These are phyloP conservation scores for Wickerhamomyces tratensis DNA, from an alignment of 805 yeast species.

Conservation along the genomic window DNA sequence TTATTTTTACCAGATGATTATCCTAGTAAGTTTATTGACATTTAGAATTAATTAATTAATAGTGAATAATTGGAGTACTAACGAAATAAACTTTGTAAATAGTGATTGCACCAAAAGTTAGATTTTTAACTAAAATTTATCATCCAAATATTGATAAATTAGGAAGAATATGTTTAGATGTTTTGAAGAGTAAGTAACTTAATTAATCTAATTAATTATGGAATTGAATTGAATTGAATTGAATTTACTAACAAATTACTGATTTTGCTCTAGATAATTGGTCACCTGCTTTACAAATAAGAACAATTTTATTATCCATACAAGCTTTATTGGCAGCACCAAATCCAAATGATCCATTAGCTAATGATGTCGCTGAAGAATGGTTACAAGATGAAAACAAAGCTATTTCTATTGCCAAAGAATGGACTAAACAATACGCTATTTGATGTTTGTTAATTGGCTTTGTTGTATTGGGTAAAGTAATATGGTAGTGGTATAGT, in stretches of 20 bases:
- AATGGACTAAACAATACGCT: constrained; percentile 32
- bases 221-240: too few species aligned
- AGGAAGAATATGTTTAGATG: constrained; percentile 94
- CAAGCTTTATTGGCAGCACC: constrained; percentile 95
- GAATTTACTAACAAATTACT: neutral
- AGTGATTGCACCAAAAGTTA: constrained; percentile 92
- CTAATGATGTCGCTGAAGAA: constrained; percentile 94
- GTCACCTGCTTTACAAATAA: constrained; percentile 95
- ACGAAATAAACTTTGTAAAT: neutral
- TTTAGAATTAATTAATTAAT: neutral
- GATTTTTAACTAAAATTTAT: constrained; percentile 88
- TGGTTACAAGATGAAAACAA: constrained; percentile 81
- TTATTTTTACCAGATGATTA: constrained; percentile 91
- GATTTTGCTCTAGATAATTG: constrained; percentile 48
- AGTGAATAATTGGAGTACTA: too few species aligned
- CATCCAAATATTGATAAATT: constrained; percentile 95
- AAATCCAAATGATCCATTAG: constrained; percentile 96
- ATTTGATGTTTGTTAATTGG: constrained; percentile 1
- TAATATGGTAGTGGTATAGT: too few species aligned
- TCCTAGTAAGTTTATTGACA: constrained; percentile 39
- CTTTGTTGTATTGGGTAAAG: too few species aligned
- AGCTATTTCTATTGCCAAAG: constrained; percentile 71
- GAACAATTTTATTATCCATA: constrained; percentile 83
- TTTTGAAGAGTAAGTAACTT: constrained; percentile 47
- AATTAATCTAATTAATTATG: too few species aligned